Percentiles rank a stretch among this genome's conserved stretches.
Conservation (phyloP, 2,329 filamentous ascomycete genomes). For the Cylindrodendrum hubeiense region DNA sequence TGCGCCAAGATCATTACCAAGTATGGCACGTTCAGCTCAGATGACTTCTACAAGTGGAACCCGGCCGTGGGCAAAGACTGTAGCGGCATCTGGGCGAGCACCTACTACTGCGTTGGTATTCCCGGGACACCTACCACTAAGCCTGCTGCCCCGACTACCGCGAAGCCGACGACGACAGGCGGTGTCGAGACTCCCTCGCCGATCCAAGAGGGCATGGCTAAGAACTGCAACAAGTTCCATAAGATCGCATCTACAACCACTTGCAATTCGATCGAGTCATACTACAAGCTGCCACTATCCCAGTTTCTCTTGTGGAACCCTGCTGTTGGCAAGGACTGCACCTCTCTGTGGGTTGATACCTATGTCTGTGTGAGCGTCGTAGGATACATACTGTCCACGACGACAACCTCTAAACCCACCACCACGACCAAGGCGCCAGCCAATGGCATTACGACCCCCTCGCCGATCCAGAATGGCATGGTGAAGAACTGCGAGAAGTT, state of each 20-base stretch:
- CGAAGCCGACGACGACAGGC: background rate
- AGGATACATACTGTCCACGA: background rate
- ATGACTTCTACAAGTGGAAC: no score
- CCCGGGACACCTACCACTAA: no score
- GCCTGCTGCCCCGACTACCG: no score
- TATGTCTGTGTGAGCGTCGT: constrained; percentile 15
- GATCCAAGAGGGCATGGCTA: background rate
- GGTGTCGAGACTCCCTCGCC: no score
- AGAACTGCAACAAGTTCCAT: constrained; percentile 27
- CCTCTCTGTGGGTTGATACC: background rate
- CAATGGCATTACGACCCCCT: constrained; percentile 20
- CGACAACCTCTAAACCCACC: background rate
- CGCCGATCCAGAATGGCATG: constrained; percentile 30
- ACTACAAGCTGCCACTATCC: background rate
- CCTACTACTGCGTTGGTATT: no score
- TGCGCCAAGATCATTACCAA: no score
- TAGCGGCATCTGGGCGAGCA: no score
- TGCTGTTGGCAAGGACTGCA: constrained; percentile 5
- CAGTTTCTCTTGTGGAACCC: constrained; percentile 21
- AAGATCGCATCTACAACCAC: background rate
- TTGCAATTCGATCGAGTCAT: background rate
- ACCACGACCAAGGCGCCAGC: background rate
- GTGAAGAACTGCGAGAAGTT: constrained; percentile 38
- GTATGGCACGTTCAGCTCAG: no score
- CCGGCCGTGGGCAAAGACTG: no score